Evolutionary conservation across 257 asterid species (phyloP), one percentile per base, ranked within the genome.

Genomic region (Echites panduratus): DNA sequence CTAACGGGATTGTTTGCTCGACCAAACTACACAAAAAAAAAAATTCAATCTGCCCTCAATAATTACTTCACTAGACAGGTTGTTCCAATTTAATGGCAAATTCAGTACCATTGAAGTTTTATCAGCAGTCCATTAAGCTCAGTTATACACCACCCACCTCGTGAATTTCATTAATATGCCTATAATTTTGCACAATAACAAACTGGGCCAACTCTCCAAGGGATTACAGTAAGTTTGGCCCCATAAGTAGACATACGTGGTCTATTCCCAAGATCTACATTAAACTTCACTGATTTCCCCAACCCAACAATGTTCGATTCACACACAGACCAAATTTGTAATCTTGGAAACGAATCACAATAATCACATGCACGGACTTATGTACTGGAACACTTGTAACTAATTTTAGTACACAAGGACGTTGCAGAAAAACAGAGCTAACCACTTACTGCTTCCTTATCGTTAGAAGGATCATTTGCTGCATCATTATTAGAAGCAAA

Each of bases 1-100:
- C 78, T 78, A 66, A 74, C 79, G 4, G 76, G 73, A 61, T 75
- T 87, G 82, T 84, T 88, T 73, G 79, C 35, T 56, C 96, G 86
- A 71, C 54, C 61, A 66, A 77, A 87, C 96, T 89, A 83, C 83
- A n/a, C n/a, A n/a, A 73, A 10, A 81, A 20, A 66, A 48, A 77
- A 58, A 56, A 29, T 62, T 48, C 19, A 11, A 12, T 74, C 47
- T 71, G 65, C 66, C 63, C n/a, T 22, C 16, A 76, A 48, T 68
- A 50, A 11, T 57, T 40, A 67, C 56, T 48, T 41, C 44, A 50
- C 44, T 0, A 40, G 38, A 70, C 49, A 68, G 69, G 38, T 53
- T 9, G 29, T 27, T 52, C 16, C n/a, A n/a, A n/a, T n/a, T n/a
- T n/a, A n/a, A n/a, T n/a, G n/a, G n/a, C n/a, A n/a, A n/a, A n/a